Evolutionary conservation across 1,139 yeast species (phyloP).

Genomic region (Lodderomyces elongisporus): DNA sequence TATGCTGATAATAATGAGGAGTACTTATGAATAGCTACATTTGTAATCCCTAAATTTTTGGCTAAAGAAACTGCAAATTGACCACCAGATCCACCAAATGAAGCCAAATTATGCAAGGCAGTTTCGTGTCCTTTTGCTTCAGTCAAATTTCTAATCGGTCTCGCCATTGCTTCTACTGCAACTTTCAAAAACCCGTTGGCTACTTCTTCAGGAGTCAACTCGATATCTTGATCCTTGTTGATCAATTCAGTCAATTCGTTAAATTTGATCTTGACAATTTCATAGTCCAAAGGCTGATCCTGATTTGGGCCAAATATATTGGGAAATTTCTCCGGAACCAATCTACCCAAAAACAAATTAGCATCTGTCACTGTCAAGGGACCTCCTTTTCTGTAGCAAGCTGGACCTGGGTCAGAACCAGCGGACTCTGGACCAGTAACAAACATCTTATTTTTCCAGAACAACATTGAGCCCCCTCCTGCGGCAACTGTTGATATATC

Average conservation of each 20-base stretch:
- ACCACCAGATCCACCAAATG: conserved; percentile 48
- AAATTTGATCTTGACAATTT: conserved; percentile 26
- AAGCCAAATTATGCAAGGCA: conserved; percentile 38
- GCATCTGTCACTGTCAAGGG: conserved; percentile 47
- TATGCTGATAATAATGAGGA: conserved; percentile 43
- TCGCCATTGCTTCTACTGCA: conserved; percentile 44
- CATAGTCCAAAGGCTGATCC: conserved; percentile 34
- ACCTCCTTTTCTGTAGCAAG: conserved; percentile 43
- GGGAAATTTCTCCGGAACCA: conserved; percentile 39
- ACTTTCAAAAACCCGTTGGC: conserved; percentile 42
- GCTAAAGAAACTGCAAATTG: conserved; percentile 40
- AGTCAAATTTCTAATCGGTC: conserved; percentile 42
- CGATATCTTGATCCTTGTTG: conserved; percentile 22
- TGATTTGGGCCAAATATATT: conserved; percentile 42
- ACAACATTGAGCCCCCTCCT: conserved; percentile 44
- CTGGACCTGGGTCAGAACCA: conserved; percentile 47
- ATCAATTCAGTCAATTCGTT: conserved; percentile 29
- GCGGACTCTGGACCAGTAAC: conserved; percentile 47
- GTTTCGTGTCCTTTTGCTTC: conserved; percentile 42
- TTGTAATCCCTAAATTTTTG: conserved; percentile 33
- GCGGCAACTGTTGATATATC: conserved; percentile 47
- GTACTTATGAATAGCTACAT: conserved; percentile 40
- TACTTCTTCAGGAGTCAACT: conserved; percentile 35
- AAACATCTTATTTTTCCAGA: conserved; percentile 43
- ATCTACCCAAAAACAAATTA: conserved; percentile 37